Evolutionary conservation across 192 early-diverging fungal genomes (phyloP).

Genomic region (Linnemannia hyalina): DNA sequence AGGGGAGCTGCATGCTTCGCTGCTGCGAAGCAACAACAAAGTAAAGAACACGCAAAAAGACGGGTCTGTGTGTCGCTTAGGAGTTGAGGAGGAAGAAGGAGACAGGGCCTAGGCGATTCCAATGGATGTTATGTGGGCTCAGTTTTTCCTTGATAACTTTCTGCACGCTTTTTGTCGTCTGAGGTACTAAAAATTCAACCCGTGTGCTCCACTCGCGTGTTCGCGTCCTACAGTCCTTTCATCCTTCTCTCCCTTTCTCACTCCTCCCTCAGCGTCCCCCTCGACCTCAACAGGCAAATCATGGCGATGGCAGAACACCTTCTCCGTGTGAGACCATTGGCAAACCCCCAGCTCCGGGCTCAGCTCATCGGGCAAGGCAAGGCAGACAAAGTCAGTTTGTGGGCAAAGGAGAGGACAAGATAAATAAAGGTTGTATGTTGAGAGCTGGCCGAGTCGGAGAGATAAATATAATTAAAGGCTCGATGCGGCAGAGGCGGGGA

Average conservation of each 20-base stretch:
- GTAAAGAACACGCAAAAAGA: not conserved
- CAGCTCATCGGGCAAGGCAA: not conserved
- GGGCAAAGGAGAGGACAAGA: not conserved
- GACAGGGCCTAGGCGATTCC: no score
- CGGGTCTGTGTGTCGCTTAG: no score
- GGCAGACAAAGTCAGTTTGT: not conserved
- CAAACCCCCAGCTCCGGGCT: not conserved
- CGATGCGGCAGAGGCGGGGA: not conserved
- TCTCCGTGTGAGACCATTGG: not conserved
- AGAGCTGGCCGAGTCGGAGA: not conserved
- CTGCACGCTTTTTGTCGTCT: no score
- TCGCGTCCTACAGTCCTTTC: not conserved
- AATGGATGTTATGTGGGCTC: no score
- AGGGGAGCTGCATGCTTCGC: not conserved
- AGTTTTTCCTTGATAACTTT: no score
- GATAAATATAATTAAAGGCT: not conserved
- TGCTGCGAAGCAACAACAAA: not conserved
- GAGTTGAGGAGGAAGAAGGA: no score
- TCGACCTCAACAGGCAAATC: not conserved
- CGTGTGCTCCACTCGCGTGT: not conserved
- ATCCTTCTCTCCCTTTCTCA: not conserved
- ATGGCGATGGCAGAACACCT: not conserved
- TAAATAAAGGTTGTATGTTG: not conserved
- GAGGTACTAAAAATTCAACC: not conserved
- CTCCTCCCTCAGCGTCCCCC: not conserved